A percentile compares a stretch with the other conserved stretches of the same genome.
These are phyloP conservation scores for Penicillium parvum DNA, from an alignment of 495 filamentous ascomycete species.

Conservation along the genomic window DNA sequence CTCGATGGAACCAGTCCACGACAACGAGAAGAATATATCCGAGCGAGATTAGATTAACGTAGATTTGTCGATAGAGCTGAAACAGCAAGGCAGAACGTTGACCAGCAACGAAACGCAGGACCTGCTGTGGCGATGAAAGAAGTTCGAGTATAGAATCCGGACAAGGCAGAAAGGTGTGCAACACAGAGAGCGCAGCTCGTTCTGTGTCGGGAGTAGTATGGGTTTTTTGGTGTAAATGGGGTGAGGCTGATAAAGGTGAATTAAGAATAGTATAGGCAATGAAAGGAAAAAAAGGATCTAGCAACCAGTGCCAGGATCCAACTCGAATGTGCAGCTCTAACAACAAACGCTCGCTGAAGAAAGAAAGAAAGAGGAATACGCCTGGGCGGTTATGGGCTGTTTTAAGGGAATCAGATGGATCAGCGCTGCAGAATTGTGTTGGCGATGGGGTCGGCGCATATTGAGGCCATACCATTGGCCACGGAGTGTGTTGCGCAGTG, in stretches of 20 bases:
- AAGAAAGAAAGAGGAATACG: constrained; percentile 45
- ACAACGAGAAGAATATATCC: constrained; percentile 27
- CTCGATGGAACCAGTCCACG: constrained; percentile 27
- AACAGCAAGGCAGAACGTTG: constrained; percentile 40
- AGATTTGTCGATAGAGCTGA: constrained; percentile 36
- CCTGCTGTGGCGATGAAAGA: constrained; percentile 20
- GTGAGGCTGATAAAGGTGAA: constrained; percentile 27
- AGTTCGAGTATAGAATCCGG: constrained; percentile 22
- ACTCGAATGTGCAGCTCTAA: constrained; percentile 56
- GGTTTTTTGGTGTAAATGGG: constrained; percentile 15
- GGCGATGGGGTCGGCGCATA: constrained; percentile 20
- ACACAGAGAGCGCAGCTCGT: constrained; percentile 48
- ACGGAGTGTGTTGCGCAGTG: constrained; percentile 10
- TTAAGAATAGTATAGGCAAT: constrained; percentile 32
- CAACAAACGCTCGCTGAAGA: constrained; percentile 76
- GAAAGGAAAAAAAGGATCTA: constrained; percentile 41
- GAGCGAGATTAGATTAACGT: constrained; percentile 60
- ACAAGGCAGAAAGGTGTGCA: constrained; percentile 23
- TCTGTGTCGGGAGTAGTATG: constrained; percentile 10
- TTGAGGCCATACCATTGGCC: constrained; percentile 13
- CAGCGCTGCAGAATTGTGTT: constrained; percentile 11
- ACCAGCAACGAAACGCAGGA: constrained; percentile 48
- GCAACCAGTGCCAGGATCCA: constrained; percentile 49
- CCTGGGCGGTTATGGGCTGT: constrained; percentile 37
- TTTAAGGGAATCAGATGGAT: constrained; percentile 25